Evolutionary conservation across 2,329 filamentous ascomycete species (phyloP).

Genomic region (Epichloe bromicola): DNA sequence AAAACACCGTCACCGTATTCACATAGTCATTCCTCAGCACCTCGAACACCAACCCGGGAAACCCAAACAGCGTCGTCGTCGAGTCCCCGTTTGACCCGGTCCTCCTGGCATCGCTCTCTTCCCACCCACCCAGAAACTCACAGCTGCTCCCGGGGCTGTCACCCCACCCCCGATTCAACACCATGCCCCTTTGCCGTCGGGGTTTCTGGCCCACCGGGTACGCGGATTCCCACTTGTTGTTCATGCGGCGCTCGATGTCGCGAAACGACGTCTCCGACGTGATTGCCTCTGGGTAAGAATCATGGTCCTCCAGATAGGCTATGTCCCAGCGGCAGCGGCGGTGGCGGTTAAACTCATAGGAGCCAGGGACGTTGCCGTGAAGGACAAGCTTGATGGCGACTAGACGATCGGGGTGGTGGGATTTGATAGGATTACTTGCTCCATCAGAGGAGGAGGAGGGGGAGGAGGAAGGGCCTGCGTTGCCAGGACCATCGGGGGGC

Average conservation of each 20-base stretch:
- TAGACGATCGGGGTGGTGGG: conserved; percentile 45
- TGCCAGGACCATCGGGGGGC: conserved; percentile 28
- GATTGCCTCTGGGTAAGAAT: conserved; percentile 31
- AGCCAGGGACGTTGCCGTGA: conserved; percentile 89
- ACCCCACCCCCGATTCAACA: conserved; percentile 80
- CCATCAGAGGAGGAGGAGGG: conserved; percentile 9
- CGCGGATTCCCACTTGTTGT: conserved; percentile 54
- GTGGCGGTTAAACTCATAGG: conserved; percentile 93
- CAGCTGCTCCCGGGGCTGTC: conserved; percentile 80
- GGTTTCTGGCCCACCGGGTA: conserved; percentile 43
- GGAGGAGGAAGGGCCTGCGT: background rate
- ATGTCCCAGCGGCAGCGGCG: conserved; percentile 81
- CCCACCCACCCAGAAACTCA: conserved; percentile 75
- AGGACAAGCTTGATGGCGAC: conserved; percentile 87
- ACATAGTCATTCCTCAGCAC: conserved; percentile 87
- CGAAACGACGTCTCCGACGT: conserved; percentile 68
- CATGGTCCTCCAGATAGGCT: conserved; percentile 32
- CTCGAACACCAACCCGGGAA: conserved; percentile 89
- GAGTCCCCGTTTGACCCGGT: conserved; percentile 43
- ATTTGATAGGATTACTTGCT: conserved; percentile 22
- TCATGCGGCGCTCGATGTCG: conserved; percentile 56
- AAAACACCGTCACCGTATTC: conserved; percentile 82
- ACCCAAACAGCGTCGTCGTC: conserved; percentile 78
- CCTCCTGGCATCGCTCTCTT: conserved; percentile 51
- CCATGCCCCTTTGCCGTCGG: conserved; percentile 58